Evolutionary conservation across 352 stramenopile genomes (phyloP).

Genomic region (Pythium vanterpoolii): DNA sequence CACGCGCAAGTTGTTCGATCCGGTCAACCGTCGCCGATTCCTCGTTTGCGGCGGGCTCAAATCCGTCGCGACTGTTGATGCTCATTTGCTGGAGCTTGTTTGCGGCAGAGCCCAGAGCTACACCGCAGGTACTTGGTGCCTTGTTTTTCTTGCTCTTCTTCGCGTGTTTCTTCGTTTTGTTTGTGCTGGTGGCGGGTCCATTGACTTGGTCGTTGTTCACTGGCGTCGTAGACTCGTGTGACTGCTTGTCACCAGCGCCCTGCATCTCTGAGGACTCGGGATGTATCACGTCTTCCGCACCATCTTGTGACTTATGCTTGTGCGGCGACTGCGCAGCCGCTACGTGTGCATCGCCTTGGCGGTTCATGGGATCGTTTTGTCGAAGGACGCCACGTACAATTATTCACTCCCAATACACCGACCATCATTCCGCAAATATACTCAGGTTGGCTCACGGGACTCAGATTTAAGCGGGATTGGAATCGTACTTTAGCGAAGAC

Average conservation of each 20-base stretch:
- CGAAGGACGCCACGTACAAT: too few relatives aligned
- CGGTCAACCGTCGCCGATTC: neutral
- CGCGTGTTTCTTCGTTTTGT: neutral
- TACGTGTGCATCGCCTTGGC: too few relatives aligned
- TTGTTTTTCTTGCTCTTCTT: slow-evolving; percentile 1
- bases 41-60: neutral
- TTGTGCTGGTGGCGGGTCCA: neutral
- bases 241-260: too few relatives aligned
- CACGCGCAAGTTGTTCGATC: neutral
- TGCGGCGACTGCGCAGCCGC: too few relatives aligned
- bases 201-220: too few relatives aligned
- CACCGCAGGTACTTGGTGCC: neutral
- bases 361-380: too few relatives aligned
- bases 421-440: neutral
- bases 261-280: too few relatives aligned
- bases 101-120: neutral
- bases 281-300: too few relatives aligned
- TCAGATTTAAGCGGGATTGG: neutral
- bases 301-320: too few relatives aligned
- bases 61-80: neutral
- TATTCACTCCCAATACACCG: too few relatives aligned
- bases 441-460: neutral
- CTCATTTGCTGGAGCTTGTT: neutral
- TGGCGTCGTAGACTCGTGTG: too few relatives aligned
- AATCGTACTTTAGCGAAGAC: slow-evolving; percentile 7